Base-by-base conservation (phyloP, 768 basidiomycete species). In the Pluteus cervinus region DNA sequence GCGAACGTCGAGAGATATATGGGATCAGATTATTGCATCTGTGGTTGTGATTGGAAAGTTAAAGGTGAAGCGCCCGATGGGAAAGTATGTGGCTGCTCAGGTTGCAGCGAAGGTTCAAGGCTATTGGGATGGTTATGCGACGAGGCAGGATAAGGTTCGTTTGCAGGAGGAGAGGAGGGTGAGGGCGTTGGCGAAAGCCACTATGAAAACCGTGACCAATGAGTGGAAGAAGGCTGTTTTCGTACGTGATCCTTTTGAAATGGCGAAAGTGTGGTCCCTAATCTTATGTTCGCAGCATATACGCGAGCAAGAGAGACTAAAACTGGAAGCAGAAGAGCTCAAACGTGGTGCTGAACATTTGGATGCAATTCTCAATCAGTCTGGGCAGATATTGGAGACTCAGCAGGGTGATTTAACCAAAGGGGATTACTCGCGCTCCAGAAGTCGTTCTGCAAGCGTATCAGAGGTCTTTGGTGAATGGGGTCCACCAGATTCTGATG, bases 181-280 rank as follows among this genome's bases (percentile, higher is more conserved):
- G 46, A 68, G 76, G 36, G 67, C 63, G 3, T 49, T 89, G 24
- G 86, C 86, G 9, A 87, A 85, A 61, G 71, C 75, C 15, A 81
- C 86, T 0, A 68, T 83, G 33, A 77, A 75, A 48, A 60, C 79
- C 49, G 77, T 96, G 20, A 69, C 73, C 21, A 69, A 68, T 6
- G 84, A 90, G 52, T 97, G 93, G 93, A 86, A 83, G 57, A 79
- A 86, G 52, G 92, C 87, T 6, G 78, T 92, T 30, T 79, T 79
- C 49, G 87, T 86, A 51, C 52, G 87, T 72, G 4, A 12, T 11
- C 36, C 7, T 12, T n/a, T 26, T 21, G 12, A 14, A 10, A 36
- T 16, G 18, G 26, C 32, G n/a, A 14, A 15, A n/a, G 11, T 9
- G 9, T 31, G 7, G 22, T 25, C 21, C 15, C 9, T 23, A 35